phyloP scores from a whole-genome alignment of 192 early-diverging fungal genomes.

The Phlyctochytrium bullatum region DNA sequence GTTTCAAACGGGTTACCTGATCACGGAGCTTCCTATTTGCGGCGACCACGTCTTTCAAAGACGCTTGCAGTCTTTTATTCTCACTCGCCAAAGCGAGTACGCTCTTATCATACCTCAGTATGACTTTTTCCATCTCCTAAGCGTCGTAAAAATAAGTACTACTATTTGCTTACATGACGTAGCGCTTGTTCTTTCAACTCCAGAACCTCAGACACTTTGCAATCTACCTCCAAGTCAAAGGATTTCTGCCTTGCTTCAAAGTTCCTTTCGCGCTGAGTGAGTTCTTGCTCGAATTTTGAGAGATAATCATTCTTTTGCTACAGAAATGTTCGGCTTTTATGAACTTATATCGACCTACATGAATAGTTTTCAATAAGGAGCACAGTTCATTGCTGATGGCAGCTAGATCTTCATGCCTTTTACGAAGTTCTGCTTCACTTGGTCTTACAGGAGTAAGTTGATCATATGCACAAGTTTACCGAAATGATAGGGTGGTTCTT shows the following conservation, averaged over 20 bases:
- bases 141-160: no score
- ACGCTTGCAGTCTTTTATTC: conserved; percentile 18
- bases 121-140: conserved; percentile 25
- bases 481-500: no score
- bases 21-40: conserved; percentile 25
- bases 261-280: neutral
- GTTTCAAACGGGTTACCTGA: no score
- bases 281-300: neutral
- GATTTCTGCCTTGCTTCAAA: neutral
- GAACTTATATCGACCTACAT: no score
- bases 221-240: neutral
- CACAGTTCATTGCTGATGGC: neutral
- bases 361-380: no score
- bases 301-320: neutral
- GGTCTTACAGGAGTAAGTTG: no score
- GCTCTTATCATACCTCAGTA: conserved; percentile 9
- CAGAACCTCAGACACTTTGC: neutral
- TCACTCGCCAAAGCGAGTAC: conserved; percentile 20
- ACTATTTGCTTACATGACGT: neutral
- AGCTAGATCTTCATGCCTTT: neutral
- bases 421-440: neutral
- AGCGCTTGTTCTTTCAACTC: neutral
- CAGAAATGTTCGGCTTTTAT: no score
- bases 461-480: no score
- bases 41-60: conserved; percentile 12